These are phyloP conservation scores for Vigna radiata DNA, from an alignment of 306 rosid species.

Conservation along the genomic window DNA sequence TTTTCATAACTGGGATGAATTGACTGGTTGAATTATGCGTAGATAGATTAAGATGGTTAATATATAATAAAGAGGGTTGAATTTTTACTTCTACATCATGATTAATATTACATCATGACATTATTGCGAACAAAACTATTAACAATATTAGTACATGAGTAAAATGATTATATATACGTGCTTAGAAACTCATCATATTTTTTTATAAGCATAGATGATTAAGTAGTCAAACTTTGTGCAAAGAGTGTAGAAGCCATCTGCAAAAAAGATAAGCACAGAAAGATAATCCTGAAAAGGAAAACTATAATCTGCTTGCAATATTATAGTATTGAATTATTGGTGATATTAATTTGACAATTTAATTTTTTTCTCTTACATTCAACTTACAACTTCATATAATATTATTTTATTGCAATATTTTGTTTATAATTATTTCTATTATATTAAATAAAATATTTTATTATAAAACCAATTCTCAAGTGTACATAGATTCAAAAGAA, in stretches of 20 bases:
- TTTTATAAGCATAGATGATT: not conserved
- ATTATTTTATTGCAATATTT: too few relatives aligned
- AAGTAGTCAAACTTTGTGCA: not conserved
- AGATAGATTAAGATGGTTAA: not conserved
- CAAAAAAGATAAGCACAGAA: not conserved
- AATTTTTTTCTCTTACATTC: too few relatives aligned
- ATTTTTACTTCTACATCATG: not conserved
- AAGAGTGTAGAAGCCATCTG: not conserved
- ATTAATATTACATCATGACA: constrained; percentile 16
- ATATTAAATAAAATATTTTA: too few relatives aligned
- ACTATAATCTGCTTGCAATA: not conserved
- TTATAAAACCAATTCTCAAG: too few relatives aligned
- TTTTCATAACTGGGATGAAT: too few relatives aligned
- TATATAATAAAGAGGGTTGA: not conserved
- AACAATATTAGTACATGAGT: not conserved
- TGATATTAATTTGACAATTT: not conserved
- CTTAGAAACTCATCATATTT: not conserved
- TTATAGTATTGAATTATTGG: not conserved
- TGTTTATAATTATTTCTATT: too few relatives aligned
- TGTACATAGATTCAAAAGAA: too few relatives aligned
- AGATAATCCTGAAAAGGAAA: not conserved
- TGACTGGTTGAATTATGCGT: not conserved
- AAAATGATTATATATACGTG: not conserved
- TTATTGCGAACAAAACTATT: not conserved
- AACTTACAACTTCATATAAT: too few relatives aligned